Evolutionary conservation across 768 basidiomycete species (phyloP).

Genomic region (Leccinum barrowsii): DNA sequence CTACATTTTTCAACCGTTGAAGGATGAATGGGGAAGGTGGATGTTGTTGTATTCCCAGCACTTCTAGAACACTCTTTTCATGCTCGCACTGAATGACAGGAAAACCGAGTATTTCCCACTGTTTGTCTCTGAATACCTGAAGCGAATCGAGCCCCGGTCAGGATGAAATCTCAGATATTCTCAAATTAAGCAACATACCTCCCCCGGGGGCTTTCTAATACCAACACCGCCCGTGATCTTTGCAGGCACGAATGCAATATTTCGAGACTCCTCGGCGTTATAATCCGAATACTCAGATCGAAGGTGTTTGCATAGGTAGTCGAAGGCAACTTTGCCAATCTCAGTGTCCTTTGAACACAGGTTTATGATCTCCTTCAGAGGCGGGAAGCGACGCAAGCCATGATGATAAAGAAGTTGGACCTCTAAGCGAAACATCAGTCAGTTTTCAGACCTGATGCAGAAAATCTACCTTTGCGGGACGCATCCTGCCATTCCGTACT

Average conservation of each 20-base stretch:
- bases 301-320: conserved; percentile 64
- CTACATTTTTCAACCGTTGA: conserved; percentile 35
- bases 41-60: conserved; percentile 28
- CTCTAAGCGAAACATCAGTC: neutral
- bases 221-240: no score
- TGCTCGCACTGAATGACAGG: no score
- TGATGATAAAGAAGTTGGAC: neutral
- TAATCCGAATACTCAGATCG: conserved; percentile 16
- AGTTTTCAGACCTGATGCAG: neutral
- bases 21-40: conserved; percentile 61
- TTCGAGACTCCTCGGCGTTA: conserved; percentile 55
- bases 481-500: conserved; percentile 56
- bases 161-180: no score
- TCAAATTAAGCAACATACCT: no score
- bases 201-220: no score
- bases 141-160: no score
- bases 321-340: conserved; percentile 55
- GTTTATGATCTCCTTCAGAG: neutral
- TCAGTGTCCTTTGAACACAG: conserved; percentile 15
- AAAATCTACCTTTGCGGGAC: neutral
- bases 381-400: neutral
- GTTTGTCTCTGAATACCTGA: no score
- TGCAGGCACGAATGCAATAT: no score
- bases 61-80: no score
- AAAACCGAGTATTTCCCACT: no score